Percentiles rank a stretch among this genome's conserved stretches.
phyloP scores from a whole-genome alignment of 179 eudicot species.

The Beta corolliflora region DNA sequence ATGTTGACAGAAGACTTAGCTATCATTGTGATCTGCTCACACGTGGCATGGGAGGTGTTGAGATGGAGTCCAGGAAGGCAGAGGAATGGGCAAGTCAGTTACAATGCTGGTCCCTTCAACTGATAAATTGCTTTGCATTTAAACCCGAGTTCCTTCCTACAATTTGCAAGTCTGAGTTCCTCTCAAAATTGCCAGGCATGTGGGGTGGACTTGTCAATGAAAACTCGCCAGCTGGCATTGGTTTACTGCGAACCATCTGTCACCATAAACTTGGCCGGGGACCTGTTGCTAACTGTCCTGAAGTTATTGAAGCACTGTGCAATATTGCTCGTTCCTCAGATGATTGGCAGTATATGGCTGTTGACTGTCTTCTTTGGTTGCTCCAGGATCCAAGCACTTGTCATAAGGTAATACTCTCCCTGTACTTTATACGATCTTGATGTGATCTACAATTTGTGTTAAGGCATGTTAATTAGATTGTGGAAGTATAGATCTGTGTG shows the following conservation, averaged over 20 bases:
- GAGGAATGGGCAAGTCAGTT: constrained; percentile 92
- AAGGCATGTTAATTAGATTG: neutral
- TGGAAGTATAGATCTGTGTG: neutral
- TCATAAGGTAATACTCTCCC: constrained; percentile 57
- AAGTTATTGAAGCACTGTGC: constrained; percentile 68
- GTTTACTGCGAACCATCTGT: constrained; percentile 70
- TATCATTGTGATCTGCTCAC: constrained; percentile 84
- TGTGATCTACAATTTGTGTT: neutral
- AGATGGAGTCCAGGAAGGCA: constrained; percentile 87
- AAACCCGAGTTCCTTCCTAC: constrained; percentile 75
- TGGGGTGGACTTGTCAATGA: constrained; percentile 93
- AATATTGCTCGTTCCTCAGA: constrained; percentile 84
- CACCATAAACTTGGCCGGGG: constrained; percentile 81
- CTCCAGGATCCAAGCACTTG: constrained; percentile 79
- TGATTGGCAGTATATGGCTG: constrained; percentile 93
- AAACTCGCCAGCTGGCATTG: constrained; percentile 86
- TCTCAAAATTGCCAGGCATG: constrained; percentile 70
- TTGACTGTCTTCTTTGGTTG: constrained; percentile 84
- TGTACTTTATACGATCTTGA: constrained; percentile 1
- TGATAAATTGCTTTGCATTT: constrained; percentile 81
- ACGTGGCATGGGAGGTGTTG: constrained; percentile 89
- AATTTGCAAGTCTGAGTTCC: constrained; percentile 74
- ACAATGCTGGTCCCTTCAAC: constrained; percentile 87
- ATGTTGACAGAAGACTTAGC: constrained; percentile 65
- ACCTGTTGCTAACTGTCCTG: constrained; percentile 72